These are phyloP conservation scores for Drosera spatulata DNA, from an alignment of 179 eudicot species.

Conservation along the genomic window DNA sequence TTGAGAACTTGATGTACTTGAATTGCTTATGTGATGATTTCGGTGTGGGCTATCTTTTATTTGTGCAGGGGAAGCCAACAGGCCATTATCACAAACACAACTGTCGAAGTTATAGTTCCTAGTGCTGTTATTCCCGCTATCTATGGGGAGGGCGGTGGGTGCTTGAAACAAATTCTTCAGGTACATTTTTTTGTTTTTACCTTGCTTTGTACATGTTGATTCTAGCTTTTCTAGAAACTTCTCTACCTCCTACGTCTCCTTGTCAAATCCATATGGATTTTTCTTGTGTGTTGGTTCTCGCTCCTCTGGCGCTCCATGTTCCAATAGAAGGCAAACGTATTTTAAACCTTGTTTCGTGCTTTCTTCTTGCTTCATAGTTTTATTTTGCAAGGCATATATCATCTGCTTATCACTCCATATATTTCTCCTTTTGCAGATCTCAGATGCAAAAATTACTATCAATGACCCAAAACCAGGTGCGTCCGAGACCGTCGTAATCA, in stretches of 20 bases:
- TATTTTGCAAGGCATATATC: too few species aligned
- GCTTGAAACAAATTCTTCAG: constrained; percentile 77
- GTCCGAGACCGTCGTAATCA: constrained; percentile 62
- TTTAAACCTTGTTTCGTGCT: too few species aligned
- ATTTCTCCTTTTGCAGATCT: constrained; percentile 39
- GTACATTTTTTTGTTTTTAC: constrained; percentile 18
- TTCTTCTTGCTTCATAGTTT: too few species aligned
- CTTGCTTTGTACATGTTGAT: too few species aligned
- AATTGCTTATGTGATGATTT: constrained; percentile 7
- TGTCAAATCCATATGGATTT: too few species aligned
- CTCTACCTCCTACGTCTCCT: too few species aligned
- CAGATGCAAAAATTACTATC: constrained; percentile 79
- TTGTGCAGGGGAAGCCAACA: constrained; percentile 54
- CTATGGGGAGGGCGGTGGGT: constrained; percentile 92
- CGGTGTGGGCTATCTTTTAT: constrained; percentile 1
- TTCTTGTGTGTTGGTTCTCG: too few species aligned
- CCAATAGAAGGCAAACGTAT: too few species aligned
- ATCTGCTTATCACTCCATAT: too few species aligned
- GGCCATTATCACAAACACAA: constrained; percentile 73
- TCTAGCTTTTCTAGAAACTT: too few species aligned
- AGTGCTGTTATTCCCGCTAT: constrained; percentile 72
- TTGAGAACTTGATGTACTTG: neutral
- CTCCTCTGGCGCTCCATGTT: too few species aligned
- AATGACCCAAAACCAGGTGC: constrained; percentile 76
- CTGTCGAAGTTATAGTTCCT: constrained; percentile 91